Conservation (phyloP, 148 eudicot species). For the Rhododendron ovatum region DNA sequence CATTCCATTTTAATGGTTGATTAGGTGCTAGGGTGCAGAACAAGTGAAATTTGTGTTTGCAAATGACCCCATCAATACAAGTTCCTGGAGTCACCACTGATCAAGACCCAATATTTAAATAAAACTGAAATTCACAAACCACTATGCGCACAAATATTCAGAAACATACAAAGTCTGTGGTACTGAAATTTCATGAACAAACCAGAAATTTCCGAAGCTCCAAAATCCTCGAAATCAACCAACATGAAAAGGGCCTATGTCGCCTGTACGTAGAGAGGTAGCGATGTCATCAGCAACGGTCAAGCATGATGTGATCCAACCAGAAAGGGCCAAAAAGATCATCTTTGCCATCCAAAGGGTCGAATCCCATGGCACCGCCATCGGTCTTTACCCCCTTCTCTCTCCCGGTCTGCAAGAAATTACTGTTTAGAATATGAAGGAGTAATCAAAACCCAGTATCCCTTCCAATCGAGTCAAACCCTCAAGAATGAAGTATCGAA, state of each 20-base stretch:
- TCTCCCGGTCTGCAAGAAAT: not conserved
- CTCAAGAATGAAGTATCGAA: not conserved
- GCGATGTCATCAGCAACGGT: slow-evolving; percentile 81
- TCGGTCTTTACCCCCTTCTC: not conserved
- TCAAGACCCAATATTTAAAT: not conserved
- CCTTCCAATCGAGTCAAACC: not conserved
- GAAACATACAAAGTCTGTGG: not conserved
- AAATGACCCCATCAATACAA: too few species aligned
- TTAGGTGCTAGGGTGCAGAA: too few species aligned
- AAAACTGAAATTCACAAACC: not conserved
- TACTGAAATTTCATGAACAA: not conserved
- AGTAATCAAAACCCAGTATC: not conserved
- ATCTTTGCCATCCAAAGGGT: slow-evolving; percentile 31
- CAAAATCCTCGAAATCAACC: slow-evolving; percentile 24
- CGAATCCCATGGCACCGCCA: slow-evolving; percentile 1
- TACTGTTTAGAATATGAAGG: not conserved
- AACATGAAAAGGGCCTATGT: slow-evolving; percentile 54
- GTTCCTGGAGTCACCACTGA: too few species aligned
- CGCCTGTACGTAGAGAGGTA: slow-evolving; percentile 49
- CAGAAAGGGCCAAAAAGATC: slow-evolving; percentile 54
- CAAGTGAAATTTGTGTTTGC: too few species aligned
- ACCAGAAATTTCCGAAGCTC: not conserved
- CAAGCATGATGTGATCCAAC: slow-evolving; percentile 68
- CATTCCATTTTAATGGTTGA: too few species aligned
- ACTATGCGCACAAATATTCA: not conserved